Percentiles rank a stretch among this genome's conserved stretches.
These are phyloP conservation scores for Rhynchospora tenuis DNA, from an alignment of 176 grass and related monocot genomes.

Conservation along the genomic window DNA sequence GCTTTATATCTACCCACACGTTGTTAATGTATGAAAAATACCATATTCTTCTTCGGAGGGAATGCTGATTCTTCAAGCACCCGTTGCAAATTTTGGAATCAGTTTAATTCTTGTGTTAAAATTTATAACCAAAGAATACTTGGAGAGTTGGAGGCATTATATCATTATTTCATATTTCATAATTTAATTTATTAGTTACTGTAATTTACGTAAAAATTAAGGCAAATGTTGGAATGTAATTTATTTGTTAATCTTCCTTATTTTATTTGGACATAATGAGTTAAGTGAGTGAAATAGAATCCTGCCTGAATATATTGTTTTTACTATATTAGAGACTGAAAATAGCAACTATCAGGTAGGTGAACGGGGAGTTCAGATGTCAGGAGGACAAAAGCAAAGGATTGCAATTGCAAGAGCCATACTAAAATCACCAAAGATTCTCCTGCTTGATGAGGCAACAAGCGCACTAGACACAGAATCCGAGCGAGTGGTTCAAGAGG, in stretches of 20 bases:
- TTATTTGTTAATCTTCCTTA: neutral
- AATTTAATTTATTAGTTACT: neutral
- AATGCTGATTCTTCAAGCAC: neutral
- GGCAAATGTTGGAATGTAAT: neutral
- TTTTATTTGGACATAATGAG: neutral
- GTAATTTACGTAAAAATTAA: neutral
- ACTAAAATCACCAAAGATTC: slow-evolving; percentile 89
- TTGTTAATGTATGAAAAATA: no score
- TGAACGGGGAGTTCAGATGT: slow-evolving; percentile 89
- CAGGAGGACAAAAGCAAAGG: slow-evolving; percentile 93
- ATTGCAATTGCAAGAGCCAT: slow-evolving; percentile 95
- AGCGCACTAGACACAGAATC: slow-evolving; percentile 92
- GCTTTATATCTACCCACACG: neutral
- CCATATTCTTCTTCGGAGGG: neutral
- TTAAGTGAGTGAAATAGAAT: neutral
- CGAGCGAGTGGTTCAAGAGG: slow-evolving; percentile 76
- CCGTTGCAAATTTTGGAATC: neutral
- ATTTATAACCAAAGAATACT: no score
- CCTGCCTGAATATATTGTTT: neutral
- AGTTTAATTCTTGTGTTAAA: no score
- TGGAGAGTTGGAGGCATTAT: neutral
- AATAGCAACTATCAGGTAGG: slow-evolving; percentile 47
- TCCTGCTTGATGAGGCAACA: slow-evolving; percentile 92
- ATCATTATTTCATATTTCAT: neutral
- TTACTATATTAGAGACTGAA: neutral